Evolutionary conservation across 345 rosid species (phyloP), one percentile per base, ranked within the genome.

Genomic region (Melaleuca quinquenervia): DNA sequence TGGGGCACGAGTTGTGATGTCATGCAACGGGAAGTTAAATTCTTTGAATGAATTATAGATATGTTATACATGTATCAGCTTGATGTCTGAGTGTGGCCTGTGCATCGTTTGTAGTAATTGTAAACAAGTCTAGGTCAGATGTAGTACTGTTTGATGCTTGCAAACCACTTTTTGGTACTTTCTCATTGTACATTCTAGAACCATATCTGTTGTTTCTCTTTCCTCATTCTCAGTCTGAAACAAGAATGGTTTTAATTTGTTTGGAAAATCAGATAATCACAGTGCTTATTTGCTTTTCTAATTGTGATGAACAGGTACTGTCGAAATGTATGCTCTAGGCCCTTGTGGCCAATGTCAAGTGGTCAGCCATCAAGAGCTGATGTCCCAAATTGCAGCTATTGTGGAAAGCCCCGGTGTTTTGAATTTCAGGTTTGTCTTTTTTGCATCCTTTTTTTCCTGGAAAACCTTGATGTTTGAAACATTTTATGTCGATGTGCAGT

Each of bases 391-490:
- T 97, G 99, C 94, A 85, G 88, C 87, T 88, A 89, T 86, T 96
- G 98, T 89, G 93, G 96, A 49, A 90, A 95, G 80, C 90, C 94
- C 87, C 87, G 87, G 86, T 89, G 88, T 89, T 93, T 95, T 80
- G 99, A 97, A 88, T 93, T 94, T 89, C 99, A 97, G 98, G 98
- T 96, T n/a, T 9, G 41, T 41, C 36, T n/a, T 9, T 52, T 83
- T 24, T 27, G 20, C 53, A 82, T 32, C 58, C 84, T 27, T 51
- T 84, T 55, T 82, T 44, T 82, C 52, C 3, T n/a, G 48, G 36
- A 70, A 70, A 48, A 36, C 4, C 48, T 70, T 1, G 80, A 70
- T 70, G 48, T 70, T 36, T 70, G 48, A 36, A 70, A 70, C 48
- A 70, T 70, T 36, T 70, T 18, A 36, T 18, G 48, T 18, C 36